Evolutionary conservation across 2,329 filamentous ascomycete species (phyloP).

Genomic region (Teratosphaeria gauchensis): DNA sequence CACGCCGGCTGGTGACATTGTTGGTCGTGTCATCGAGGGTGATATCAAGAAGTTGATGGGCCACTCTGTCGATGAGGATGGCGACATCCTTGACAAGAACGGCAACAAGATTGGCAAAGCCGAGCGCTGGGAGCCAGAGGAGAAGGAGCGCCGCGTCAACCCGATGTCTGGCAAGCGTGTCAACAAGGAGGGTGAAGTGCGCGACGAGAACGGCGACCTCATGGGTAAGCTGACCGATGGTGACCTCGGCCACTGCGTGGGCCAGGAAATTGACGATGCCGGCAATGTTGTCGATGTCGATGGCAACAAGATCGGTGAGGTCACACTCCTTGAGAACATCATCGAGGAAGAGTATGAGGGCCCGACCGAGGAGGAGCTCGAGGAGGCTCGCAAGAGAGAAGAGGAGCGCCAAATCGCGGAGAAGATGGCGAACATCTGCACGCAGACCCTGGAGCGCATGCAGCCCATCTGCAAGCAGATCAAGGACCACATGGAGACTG

Average conservation of each 20-base stretch:
- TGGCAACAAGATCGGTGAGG: constrained; percentile 55
- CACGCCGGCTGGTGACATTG: constrained; percentile 36
- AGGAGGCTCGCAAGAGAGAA: constrained; percentile 43
- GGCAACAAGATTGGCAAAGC: constrained; percentile 44
- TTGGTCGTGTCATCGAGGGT: constrained; percentile 41
- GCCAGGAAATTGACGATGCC: constrained; percentile 44
- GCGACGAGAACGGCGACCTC: constrained; percentile 42
- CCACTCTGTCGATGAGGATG: constrained; percentile 43
- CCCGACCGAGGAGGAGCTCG: constrained; percentile 45
- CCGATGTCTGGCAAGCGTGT: constrained; percentile 43
- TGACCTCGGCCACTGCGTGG: constrained; percentile 42
- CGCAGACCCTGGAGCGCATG: constrained; percentile 73
- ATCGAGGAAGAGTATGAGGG: constrained; percentile 47
- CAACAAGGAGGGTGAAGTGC: constrained; percentile 45
- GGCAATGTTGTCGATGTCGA: constrained; percentile 45
- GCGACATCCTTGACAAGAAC: constrained; percentile 45
- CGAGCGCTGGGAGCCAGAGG: constrained; percentile 44
- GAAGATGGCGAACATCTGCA: constrained; percentile 63
- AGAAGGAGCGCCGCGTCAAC: constrained; percentile 47
- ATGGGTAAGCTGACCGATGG: constrained; percentile 42
- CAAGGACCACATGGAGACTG: constrained; percentile 69
- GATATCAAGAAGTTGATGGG: constrained; percentile 43
- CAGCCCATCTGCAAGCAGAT: constrained; percentile 81
- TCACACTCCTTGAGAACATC: constrained; percentile 53
- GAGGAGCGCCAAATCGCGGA: constrained; percentile 67